Evolutionary conservation across 257 asterid species (phyloP).

Genomic region (Capsicum baccatum): DNA sequence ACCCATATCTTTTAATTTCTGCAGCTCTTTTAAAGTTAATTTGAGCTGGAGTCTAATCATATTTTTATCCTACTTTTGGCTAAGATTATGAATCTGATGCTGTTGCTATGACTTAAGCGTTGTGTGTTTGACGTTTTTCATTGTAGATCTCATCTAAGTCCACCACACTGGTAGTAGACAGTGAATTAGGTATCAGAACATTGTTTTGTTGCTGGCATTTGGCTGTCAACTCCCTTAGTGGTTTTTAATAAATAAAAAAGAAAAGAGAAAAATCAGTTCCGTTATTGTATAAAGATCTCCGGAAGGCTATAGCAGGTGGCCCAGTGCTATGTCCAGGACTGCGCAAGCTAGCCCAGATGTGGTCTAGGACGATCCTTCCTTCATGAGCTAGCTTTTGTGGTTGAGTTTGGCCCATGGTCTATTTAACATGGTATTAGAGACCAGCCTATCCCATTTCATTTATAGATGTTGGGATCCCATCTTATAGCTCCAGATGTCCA

Average conservation of each 20-base stretch:
- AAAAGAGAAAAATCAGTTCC: background rate
- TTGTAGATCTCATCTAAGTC: background rate
- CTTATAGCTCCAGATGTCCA: too few species aligned
- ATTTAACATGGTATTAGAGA: too few species aligned
- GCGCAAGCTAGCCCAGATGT: background rate
- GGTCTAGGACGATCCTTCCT: too few species aligned
- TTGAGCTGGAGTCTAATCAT: background rate
- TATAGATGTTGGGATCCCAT: too few species aligned
- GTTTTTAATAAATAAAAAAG: background rate
- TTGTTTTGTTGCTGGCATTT: background rate
- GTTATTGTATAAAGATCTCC: background rate
- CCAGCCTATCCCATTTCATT: too few species aligned
- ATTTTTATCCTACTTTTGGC: background rate
- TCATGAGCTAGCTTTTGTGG: too few species aligned
- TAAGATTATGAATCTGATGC: slow-evolving; percentile 7
- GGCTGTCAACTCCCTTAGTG: background rate
- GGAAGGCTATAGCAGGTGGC: slow-evolving; percentile 11
- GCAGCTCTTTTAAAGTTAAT: background rate
- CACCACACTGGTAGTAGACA: background rate
- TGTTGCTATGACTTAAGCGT: background rate
- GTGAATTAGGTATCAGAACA: background rate
- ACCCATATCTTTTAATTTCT: background rate
- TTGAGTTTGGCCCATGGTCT: too few species aligned
- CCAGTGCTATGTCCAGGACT: background rate
- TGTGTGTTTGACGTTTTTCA: background rate